Evolutionary conservation across 495 filamentous ascomycete species (phyloP), one percentile per base, ranked within the genome.

Genomic region (Penicillium cosmopolitanum): DNA sequence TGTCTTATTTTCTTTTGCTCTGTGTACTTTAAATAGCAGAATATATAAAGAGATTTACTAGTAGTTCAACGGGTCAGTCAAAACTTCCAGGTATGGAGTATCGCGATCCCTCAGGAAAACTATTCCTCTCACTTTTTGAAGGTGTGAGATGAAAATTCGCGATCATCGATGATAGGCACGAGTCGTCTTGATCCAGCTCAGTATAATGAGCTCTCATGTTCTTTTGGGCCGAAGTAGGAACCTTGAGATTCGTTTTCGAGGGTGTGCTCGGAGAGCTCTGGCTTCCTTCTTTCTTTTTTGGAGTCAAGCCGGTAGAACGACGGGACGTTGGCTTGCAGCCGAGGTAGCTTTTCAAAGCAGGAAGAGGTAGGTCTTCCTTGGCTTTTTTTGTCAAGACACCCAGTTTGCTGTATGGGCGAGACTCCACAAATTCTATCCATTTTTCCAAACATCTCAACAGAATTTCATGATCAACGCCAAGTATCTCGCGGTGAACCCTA

Each of bases 271-370:
- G 13, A 44, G 42, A n/a, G 18, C 18, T 19, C 42, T 44, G 42
- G 42, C n/a, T 44, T 44, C 42, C 42, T 19, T 7, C 15, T 44
- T 44, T 44, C 4, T 44, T 44, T 44, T 18, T 44, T 16, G 42
- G 42, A 18, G 42, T 44, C 42, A 13, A 7, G 42, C 42, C 42
- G 6, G 6, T 16, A n/a, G 42, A 44, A 15, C 42, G 42, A 18
- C 42, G 15, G 13, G 15, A 8, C 2, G 18, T 44, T 44, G 42
- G 12, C 42, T 44, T 44, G 18, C 18, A 9, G 42, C 42, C 13
- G 18, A 44, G 42, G 42, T 44, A 18, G 42, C 4, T 44, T 44
- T n/a, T 44, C 18, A 44, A 44, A 44, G 42, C 42, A 16, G 42
- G 42, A 16, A 2, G 13, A 19, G 42, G 42, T 44, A 44, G 42